Evolutionary conservation across 441 rosid genomes (phyloP).

Genomic region (Raphanus hybrid): DNA sequence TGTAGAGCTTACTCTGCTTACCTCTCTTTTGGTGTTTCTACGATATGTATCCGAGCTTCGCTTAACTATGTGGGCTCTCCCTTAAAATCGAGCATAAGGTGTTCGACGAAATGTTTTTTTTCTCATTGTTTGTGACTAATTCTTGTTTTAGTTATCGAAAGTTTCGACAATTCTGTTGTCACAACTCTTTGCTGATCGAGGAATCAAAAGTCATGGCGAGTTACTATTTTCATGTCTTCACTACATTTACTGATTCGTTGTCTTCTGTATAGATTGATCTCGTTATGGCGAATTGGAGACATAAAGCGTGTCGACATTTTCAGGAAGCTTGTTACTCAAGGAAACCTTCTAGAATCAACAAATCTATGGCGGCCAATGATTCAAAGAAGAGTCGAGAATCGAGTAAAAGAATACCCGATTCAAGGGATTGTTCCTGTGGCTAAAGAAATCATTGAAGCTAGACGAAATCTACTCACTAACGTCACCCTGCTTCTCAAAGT

Average conservation of each 20-base stretch:
- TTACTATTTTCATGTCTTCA: not conserved
- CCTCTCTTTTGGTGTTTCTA: not conserved
- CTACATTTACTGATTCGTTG: constrained; percentile 11
- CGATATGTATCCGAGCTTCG: not conserved
- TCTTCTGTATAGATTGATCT: constrained; percentile 23
- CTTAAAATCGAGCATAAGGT: not conserved
- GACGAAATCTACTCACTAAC: constrained; percentile 49
- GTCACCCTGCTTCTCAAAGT: constrained; percentile 60
- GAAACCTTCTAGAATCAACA: constrained; percentile 49
- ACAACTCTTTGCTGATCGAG: not conserved
- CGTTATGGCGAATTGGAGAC: constrained; percentile 42
- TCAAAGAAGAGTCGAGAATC: too few species aligned
- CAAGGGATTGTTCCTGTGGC: too few species aligned
- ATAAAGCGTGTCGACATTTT: constrained; percentile 33
- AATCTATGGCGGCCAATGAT: constrained; percentile 33
- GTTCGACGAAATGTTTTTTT: constrained; percentile 33
- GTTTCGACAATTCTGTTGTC: not conserved
- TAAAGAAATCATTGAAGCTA: too few species aligned
- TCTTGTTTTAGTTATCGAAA: not conserved
- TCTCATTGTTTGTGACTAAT: not conserved
- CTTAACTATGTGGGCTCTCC: not conserved
- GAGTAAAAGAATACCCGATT: too few species aligned
- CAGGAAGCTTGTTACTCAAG: constrained; percentile 34
- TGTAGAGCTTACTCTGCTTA: not conserved
- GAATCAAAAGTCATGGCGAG: not conserved